Conservation (phyloP, 2,329 filamentous ascomycete species). For the Cadophora sp. region DNA sequence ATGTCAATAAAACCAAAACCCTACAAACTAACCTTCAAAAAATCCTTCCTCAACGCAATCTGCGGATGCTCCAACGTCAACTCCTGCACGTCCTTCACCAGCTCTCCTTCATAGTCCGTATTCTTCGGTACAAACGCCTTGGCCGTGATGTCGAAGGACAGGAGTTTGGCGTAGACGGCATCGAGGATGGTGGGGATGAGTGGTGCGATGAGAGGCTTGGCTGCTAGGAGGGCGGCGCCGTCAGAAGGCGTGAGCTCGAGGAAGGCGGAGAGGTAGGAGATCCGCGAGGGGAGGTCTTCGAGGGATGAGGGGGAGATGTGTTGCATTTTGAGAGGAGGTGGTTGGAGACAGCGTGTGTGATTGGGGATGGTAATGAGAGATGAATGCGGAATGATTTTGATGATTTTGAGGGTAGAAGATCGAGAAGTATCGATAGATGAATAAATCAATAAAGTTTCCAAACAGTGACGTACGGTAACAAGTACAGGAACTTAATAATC, state of each 20-base stretch:
- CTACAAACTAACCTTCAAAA: constrained; percentile 51
- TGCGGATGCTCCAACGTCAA: constrained; percentile 65
- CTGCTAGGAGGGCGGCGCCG: constrained; percentile 40
- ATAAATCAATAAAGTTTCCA: no score
- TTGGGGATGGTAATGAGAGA: neutral
- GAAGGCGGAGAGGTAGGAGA: constrained; percentile 40
- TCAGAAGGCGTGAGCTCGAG: constrained; percentile 40
- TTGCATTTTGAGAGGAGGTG: constrained; percentile 36
- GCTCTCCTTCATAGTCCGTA: constrained; percentile 70
- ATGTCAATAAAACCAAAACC: constrained; percentile 36
- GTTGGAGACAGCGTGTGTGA: neutral
- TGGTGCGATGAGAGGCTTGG: constrained; percentile 47
- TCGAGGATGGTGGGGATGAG: constrained; percentile 84
- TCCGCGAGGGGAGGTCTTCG: constrained; percentile 35
- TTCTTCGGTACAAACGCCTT: constrained; percentile 72
- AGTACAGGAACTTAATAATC: neutral
- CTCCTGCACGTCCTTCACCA: constrained; percentile 69
- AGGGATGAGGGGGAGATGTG: constrained; percentile 41
- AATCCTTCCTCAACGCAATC: constrained; percentile 80
- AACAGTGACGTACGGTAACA: no score
- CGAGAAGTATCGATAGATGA: neutral
- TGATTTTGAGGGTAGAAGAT: constrained; percentile 1
- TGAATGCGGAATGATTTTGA: neutral
- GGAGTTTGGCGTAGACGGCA: constrained; percentile 82
- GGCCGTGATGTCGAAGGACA: constrained; percentile 83